Conservation (phyloP, 2,329 filamentous ascomycete species). For the Nemania abortiva region DNA sequence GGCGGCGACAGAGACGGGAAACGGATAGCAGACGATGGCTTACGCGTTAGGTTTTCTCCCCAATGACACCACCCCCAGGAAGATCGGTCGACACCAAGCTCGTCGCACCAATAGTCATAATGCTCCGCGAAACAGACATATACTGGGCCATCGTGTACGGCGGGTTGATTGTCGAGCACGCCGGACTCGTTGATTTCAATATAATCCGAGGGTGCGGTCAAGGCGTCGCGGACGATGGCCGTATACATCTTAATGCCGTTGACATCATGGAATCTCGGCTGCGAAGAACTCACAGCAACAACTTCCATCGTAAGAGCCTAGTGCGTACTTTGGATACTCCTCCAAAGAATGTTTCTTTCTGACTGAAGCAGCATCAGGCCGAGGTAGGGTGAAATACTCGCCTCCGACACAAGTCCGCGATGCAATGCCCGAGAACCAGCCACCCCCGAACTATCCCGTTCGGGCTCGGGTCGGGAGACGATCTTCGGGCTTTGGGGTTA, state of each 20-base stretch:
- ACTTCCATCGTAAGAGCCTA: slow-evolving; percentile 41
- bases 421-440: slow-evolving; percentile 9
- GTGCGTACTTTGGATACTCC: neutral
- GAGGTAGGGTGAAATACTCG: slow-evolving; percentile 15
- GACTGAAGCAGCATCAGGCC: neutral
- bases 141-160: slow-evolving; percentile 46
- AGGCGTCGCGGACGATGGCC: slow-evolving; percentile 42
- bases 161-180: slow-evolving; percentile 39
- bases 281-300: slow-evolving; percentile 42
- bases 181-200: slow-evolving; percentile 43
- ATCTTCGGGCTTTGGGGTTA: slow-evolving; percentile 20
- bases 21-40: neutral
- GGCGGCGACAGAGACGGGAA: neutral
- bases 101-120: slow-evolving; percentile 45
- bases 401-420: neutral
- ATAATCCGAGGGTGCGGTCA: slow-evolving; percentile 39
- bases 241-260: slow-evolving; percentile 40
- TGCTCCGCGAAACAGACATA: slow-evolving; percentile 45
- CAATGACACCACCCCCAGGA: slow-evolving; percentile 46
- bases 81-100: slow-evolving; percentile 40
- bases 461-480: slow-evolving; percentile 18
- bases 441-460: slow-evolving; percentile 25
- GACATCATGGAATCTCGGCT: slow-evolving; percentile 38
- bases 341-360: neutral
- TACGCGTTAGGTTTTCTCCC: slow-evolving; percentile 44